Base-by-base conservation (phyloP, 768 basidiomycete species). In the Macrolepiota fuliginosa region DNA sequence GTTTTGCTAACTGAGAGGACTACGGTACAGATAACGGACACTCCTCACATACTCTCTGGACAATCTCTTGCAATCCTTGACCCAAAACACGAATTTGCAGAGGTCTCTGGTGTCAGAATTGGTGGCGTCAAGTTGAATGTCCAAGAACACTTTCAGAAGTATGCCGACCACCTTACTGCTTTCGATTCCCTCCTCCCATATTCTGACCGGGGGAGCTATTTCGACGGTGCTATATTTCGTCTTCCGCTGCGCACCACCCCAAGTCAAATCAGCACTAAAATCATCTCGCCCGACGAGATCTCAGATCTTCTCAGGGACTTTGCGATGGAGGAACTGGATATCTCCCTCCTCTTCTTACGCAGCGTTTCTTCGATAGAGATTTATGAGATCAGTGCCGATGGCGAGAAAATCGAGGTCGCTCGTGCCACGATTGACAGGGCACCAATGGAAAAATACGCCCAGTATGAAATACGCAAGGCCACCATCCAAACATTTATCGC, bases 31-130 rank as follows among this genome's bases (percentile, higher is more conserved):
- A 62, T 82, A 3, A 82, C 82, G 1, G 82, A 84, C 64, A 75
- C 68, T 17, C 81, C 81, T 1, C 81, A 83, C 67, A 76, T 83
- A 24, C 67, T 83, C 1, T 84, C 83, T 0, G 76, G 70, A 4
- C 37, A 68, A 2, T 67, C 64, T 1, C 65, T 84, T 5, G 77
- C 71, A 0, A 73, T 82, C 27, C 74, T 83, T 13, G 82, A 83
- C 58, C 81, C 82, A 1, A 70, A 78, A 39, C 63, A 70, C 22
- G 56, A 46, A 11, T 73, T 75, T 57, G 62, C 66, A 7, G 56
- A 64, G 13, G 70, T 70, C n/a, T 22, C 11, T 13, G 53, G 53
- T 13, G 32, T 54, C n/a, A 54, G n/a, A n/a, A 36, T 45, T 5
- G 75, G 74, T 1, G 78, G 79, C 36, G 66, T 66, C 13, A 72